A percentile compares a stretch with the other conserved stretches of the same genome.
These are phyloP conservation scores for Anethum foeniculum DNA, from an alignment of 140 eudicot genomes.

Conservation along the genomic window DNA sequence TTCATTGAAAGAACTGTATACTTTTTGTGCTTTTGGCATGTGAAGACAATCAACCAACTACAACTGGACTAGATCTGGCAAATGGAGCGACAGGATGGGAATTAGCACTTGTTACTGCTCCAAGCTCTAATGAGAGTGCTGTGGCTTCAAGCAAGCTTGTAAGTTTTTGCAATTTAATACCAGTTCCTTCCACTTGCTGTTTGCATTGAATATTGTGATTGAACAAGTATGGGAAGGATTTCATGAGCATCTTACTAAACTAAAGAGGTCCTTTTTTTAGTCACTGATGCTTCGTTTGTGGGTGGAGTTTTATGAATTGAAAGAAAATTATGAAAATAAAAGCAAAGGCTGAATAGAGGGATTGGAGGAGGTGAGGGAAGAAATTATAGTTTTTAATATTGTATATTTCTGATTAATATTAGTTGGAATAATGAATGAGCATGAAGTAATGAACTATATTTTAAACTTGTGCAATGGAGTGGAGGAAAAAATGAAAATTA, in stretches of 20 bases:
- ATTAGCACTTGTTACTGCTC: slow-evolving; percentile 49
- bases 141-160: slow-evolving; percentile 60
- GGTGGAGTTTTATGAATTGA: not conserved
- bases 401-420: not conserved
- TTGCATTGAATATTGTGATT: not conserved
- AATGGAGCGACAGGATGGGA: slow-evolving; percentile 79
- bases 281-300: not conserved
- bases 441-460: not conserved
- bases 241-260: not conserved
- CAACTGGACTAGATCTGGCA: slow-evolving; percentile 32
- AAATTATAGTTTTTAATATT: not conserved
- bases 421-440: not conserved
- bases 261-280: not conserved
- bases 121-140: slow-evolving; percentile 38
- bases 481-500: not conserved
- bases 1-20: not conserved
- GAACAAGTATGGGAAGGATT: not conserved
- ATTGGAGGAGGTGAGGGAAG: not conserved
- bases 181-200: not conserved
- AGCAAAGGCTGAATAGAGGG: not conserved
- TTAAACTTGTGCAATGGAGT: not conserved
- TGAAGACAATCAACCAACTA: slow-evolving; percentile 37
- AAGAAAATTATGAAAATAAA: not conserved
- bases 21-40: slow-evolving; percentile 14
- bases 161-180: slow-evolving; percentile 9